Evolutionary conservation across 2,329 filamentous ascomycete species (phyloP), one percentile per base, ranked within the genome.

Genomic region (Cladobotryum mycophilum): DNA sequence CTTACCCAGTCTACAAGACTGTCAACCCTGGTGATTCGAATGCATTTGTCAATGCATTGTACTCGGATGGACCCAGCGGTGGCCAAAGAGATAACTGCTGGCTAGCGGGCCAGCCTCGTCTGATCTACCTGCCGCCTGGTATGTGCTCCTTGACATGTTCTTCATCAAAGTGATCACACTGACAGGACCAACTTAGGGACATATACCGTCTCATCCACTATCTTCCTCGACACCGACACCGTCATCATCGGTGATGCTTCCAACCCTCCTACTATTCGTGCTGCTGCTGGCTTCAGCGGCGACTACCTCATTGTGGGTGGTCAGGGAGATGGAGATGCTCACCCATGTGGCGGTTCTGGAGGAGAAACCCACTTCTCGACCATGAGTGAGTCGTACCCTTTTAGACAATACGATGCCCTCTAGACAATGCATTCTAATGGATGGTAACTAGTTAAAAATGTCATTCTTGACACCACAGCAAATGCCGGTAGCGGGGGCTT

Each of bases 241-340:
- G 88, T 93, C 66, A 80, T 95, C 52, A 77, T 95, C 30, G 89
- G 89, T 51, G 88, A 95, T 69, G 84, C 85, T 41, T 63, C 79
- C 59, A 74, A 78, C 56, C 69, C 82, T 9, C 88, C 89, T 0
- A 83, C 82, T 0, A 75, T 95, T 64, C 86, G 88, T 69, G 86
- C 84, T 5, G 68, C 79, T 1, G 65, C 82, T 15, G 71, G 73
- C 56, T 95, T 95, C 64, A 58, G 75, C 5, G 89, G 89, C 40
- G 30, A 57, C 48, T 53, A 54, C 30, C 54, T 57, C 8, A 45
- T 57, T 30, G 54, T 56, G 2, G 55, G 54, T 42, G 55, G 55
- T 17, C 54, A 57, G 41, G 55, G 49, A 14, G 52, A 56, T 34
- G 54, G 52, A 13, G 3, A 3, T n/a, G n/a, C 33, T 30, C 52